Percentiles rank a stretch among this genome's conserved stretches.
These are phyloP conservation scores for Chytridiales sp. DNA, from an alignment of 371 early-diverging fungal genomes.

Conservation along the genomic window DNA sequence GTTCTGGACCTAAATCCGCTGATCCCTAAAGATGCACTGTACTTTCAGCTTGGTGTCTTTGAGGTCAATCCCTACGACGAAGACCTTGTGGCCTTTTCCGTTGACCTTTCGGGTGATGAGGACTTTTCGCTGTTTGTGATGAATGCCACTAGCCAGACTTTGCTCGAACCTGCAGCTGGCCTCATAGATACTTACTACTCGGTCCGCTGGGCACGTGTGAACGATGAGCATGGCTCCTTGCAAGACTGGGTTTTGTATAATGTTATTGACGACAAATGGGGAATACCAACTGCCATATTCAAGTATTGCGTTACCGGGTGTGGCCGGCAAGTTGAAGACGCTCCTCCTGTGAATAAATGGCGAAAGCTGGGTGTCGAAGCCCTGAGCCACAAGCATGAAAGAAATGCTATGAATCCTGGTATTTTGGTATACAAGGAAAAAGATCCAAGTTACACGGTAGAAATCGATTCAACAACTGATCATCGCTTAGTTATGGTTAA, in stretches of 20 bases:
- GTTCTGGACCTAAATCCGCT: constrained; percentile 29
- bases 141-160: no score
- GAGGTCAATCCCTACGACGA: constrained; percentile 27
- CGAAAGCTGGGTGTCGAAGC: no score
- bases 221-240: background rate
- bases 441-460: constrained; percentile 40
- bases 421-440: constrained; percentile 49
- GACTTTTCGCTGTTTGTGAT: constrained; percentile 36
- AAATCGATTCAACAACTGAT: constrained; percentile 27
- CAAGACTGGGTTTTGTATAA: constrained; percentile 45
- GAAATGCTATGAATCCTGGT: no score
- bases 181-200: constrained; percentile 29
- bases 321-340: no score
- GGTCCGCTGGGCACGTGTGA: constrained; percentile 47
- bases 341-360: no score
- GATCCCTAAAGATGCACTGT: background rate
- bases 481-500: constrained; percentile 25
- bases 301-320: constrained; percentile 26
- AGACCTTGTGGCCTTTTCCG: constrained; percentile 40
- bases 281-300: constrained; percentile 41
- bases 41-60: constrained; percentile 36
- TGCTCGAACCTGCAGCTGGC: background rate
- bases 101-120: constrained; percentile 46
- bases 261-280: constrained; percentile 40
- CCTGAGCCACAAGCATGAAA: no score